Conservation (phyloP, 2,329 filamentous ascomycete genomes). For the Grosmannia clavigera region DNA sequence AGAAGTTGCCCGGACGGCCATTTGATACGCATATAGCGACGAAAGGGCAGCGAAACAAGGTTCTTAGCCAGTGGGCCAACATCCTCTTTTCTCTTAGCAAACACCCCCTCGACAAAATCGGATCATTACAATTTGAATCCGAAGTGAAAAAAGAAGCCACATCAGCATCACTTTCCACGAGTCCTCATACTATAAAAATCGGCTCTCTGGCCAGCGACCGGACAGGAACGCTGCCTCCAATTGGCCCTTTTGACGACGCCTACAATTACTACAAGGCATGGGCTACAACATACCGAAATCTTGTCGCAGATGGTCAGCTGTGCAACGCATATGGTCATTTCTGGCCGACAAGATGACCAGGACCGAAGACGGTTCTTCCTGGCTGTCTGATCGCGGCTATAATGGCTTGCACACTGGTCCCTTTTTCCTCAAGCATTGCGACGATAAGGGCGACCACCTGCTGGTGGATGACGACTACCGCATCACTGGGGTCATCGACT, state of each 20-base stretch:
- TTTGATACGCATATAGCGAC: conserved; percentile 7
- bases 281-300: not conserved
- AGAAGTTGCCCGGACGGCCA: conserved; percentile 7
- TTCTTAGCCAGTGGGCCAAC: conserved; percentile 3
- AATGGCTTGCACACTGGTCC: no score
- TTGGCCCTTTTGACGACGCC: not conserved
- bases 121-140: not conserved
- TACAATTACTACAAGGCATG: not conserved
- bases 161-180: no score
- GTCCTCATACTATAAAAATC: not conserved
- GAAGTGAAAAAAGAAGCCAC: not conserved
- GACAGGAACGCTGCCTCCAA: not conserved
- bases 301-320: not conserved
- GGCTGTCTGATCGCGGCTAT: no score
- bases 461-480: conserved; percentile 31
- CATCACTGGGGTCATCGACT: conserved; percentile 26
- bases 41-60: not conserved
- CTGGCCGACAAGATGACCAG: not conserved
- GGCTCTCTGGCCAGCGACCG: not conserved
- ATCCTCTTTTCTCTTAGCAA: not conserved
- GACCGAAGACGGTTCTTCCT: not conserved
- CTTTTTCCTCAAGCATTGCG: conserved; percentile 19
- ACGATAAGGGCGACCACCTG: conserved; percentile 18
- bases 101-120: not conserved
- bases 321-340: not conserved